Conservation (phyloP, 306 rosid genomes). For the Rosa persica region DNA sequence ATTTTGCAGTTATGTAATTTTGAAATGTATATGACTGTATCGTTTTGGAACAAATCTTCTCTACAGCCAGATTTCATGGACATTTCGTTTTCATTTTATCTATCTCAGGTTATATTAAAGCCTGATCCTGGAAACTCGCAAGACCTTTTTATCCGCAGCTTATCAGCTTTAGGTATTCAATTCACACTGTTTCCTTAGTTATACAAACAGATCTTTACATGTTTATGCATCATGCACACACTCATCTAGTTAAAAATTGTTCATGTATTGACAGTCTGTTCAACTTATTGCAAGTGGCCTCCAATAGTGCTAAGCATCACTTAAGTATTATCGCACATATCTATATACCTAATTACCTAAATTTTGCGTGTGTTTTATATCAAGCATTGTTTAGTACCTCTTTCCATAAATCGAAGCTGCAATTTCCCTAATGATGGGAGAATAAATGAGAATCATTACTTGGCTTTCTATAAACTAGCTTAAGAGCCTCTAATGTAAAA, state of each 20-base stretch:
- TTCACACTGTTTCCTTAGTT: constrained; percentile 17
- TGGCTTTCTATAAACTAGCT: not conserved
- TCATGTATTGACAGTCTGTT: constrained; percentile 1
- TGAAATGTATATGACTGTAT: not conserved
- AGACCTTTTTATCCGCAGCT: constrained; percentile 85
- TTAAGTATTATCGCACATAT: not conserved
- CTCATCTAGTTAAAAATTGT: not conserved
- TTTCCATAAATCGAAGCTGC: not conserved
- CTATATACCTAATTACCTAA: not conserved
- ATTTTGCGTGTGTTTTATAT: not conserved
- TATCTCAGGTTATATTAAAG: constrained; percentile 82
- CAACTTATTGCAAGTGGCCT: not conserved
- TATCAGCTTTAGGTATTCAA: constrained; percentile 82
- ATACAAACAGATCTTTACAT: not conserved
- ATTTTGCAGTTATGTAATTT: not conserved
- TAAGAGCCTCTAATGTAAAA: not conserved
- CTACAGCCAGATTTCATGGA: not conserved
- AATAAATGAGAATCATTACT: not conserved
- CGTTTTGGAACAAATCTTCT: constrained; percentile 2
- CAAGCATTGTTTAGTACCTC: not conserved
- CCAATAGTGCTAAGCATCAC: not conserved
- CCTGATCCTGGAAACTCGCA: constrained; percentile 99
- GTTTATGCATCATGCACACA: not conserved
- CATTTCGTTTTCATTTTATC: constrained; percentile 23
- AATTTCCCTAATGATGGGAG: not conserved